These are phyloP conservation scores for Chrysopogon serrulatus DNA, from an alignment of 176 grass and related monocot species.

Conservation along the genomic window DNA sequence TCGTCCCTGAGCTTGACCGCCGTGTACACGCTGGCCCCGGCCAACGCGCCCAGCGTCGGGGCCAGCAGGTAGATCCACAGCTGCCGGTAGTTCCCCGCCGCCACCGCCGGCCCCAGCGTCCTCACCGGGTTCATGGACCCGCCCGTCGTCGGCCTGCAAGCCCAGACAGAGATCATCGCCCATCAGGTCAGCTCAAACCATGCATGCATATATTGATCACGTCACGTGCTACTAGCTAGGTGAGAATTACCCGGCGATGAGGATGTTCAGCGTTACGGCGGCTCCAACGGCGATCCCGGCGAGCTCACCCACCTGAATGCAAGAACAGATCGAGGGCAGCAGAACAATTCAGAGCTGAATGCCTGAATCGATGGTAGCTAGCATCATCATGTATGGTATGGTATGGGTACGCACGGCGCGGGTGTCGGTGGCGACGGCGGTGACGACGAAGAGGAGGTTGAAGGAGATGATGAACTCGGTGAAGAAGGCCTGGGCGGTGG, in stretches of 20 bases:
- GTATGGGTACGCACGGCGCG: constrained; percentile 58
- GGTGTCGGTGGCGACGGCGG: constrained; percentile 93
- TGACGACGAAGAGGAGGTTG: constrained; percentile 97
- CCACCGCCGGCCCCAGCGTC: constrained; percentile 88
- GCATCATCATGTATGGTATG: too few species aligned
- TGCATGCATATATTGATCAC: not conserved
- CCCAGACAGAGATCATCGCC: not conserved
- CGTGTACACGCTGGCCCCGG: constrained; percentile 74
- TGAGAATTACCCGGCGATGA: constrained; percentile 67
- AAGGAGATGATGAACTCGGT: constrained; percentile 98
- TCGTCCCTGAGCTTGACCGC: constrained; percentile 77
- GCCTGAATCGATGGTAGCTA: not conserved
- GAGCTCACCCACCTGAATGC: constrained; percentile 72
- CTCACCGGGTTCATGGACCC: constrained; percentile 98
- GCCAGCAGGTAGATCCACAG: constrained; percentile 96
- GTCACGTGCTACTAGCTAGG: not conserved
- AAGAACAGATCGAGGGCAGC: not conserved
- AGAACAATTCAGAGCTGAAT: too few species aligned
- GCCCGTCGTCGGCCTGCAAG: constrained; percentile 81
- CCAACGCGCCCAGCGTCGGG: constrained; percentile 70
- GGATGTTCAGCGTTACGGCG: constrained; percentile 88
- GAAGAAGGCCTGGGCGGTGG: constrained; percentile 88
- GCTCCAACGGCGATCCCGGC: constrained; percentile 88
- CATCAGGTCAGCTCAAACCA: not conserved
- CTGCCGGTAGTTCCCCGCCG: constrained; percentile 83